phyloP scores from a whole-genome alignment of 148 eudicot species.

The Vaccinium darrowii region DNA sequence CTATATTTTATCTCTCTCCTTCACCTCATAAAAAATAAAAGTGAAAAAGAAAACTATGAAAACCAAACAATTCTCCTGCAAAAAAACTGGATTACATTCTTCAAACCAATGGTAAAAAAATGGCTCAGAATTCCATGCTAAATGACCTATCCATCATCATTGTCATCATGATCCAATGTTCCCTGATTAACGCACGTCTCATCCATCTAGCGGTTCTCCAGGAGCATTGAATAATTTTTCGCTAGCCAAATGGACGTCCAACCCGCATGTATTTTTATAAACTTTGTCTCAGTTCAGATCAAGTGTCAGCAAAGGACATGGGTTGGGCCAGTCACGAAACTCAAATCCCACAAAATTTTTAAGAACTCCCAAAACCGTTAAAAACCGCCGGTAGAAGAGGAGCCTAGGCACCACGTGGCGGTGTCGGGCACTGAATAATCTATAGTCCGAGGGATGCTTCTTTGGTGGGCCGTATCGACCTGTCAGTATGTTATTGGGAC shows the following conservation, averaged over 20 bases:
- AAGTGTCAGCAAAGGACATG: not conserved
- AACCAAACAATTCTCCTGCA: not conserved
- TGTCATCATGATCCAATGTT: not conserved
- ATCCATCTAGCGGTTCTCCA: not conserved
- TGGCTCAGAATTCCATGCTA: not conserved
- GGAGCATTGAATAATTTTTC: too few species aligned
- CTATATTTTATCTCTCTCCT: not conserved
- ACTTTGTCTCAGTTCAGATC: not conserved
- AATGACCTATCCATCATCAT: not conserved
- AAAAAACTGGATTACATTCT: not conserved
- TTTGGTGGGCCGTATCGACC: not conserved
- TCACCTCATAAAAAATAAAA: not conserved
- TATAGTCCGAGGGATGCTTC: not conserved
- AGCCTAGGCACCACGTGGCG: too few species aligned
- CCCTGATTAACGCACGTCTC: conserved; percentile 7
- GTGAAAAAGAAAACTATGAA: not conserved
- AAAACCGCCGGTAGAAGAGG: not conserved
- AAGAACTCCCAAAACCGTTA: not conserved
- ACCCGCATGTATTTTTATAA: not conserved
- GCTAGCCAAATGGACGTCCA: too few species aligned
- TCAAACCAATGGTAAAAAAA: not conserved
- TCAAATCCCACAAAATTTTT: not conserved
- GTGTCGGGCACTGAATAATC: too few species aligned
- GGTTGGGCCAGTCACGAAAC: conserved; percentile 5
- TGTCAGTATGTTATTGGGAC: conserved; percentile 12